Conservation (phyloP, 169 alveolate species). For the Cryptosporidium viatorum region DNA sequence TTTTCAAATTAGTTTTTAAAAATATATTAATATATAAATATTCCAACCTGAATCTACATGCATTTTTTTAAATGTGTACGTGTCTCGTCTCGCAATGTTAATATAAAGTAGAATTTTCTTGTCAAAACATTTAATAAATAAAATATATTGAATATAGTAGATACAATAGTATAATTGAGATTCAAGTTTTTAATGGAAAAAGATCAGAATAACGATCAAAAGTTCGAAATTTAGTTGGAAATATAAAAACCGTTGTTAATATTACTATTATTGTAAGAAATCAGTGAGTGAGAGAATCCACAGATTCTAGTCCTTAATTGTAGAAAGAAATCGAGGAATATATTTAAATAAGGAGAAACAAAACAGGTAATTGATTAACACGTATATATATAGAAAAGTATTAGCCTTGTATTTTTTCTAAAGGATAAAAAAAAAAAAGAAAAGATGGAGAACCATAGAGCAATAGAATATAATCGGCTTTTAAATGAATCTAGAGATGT, state of each 20-base stretch:
- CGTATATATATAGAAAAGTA: too few relatives aligned
- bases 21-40: too few relatives aligned
- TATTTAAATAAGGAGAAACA: neutral
- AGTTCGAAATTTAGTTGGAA: neutral
- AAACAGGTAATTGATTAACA: neutral
- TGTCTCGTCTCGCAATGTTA: conserved; percentile 62
- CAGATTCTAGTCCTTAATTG: too few relatives aligned
- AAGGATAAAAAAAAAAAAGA: neutral
- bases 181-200: neutral
- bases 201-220: too few relatives aligned
- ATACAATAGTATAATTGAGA: neutral
- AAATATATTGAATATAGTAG: neutral
- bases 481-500: conserved; percentile 19
- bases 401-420: neutral
- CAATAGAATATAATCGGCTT: conserved; percentile 23
- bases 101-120: neutral
- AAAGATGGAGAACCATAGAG: conserved; percentile 7
- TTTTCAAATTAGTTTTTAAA: neutral
- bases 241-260: too few relatives aligned
- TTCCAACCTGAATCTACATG: neutral
- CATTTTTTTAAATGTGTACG: neutral
- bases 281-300: too few relatives aligned
- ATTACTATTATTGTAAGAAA: too few relatives aligned
- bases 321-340: neutral
- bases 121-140: neutral